Base-by-base conservation (phyloP, 805 yeast species). In the Yarrowia deformans region DNA sequence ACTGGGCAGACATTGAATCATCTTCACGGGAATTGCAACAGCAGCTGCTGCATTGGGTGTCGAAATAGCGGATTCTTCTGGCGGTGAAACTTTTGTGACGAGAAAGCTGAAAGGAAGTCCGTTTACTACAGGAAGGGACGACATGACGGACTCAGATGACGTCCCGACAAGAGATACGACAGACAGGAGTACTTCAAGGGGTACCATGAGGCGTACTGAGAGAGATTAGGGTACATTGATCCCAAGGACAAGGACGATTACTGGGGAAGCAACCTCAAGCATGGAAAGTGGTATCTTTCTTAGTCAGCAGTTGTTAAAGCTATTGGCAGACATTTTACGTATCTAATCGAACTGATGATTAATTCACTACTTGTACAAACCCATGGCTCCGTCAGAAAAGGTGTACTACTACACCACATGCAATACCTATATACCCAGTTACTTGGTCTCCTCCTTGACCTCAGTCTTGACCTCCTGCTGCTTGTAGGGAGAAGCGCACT, bases 401-500 rank as follows among this genome's bases (percentile, higher is more conserved):
- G 45, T n/a, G 45, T 39, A 39, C 39, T 10, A 35, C 16, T 16
- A 43, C 50, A 19, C 50, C 50, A 23, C 37, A 52, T 54, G 60
- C 60, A 54, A 54, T 54, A 50, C 60, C 45, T 54, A 35, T 54
- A 54, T 37, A 37, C 29, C 58, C 29, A 23, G 29, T 23, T 54
- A n/a, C 35, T 54, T 39, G 3, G 9, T 18, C 45, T 37, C 60
- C 60, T 39, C 13, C 35, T 37, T 37, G n/a, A 37, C 45, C 45
- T 54, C 45, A 2, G 19, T 1, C 39, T 32, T 16, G 23, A 50
- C 55, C 43, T 54, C 43, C 29, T 23, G 29, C 60, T 54, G 60
- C 18, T 48, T 63, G 29, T 63, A 90, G 13, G 97, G 97, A 77
- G 91, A 93, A 2, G 99, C 99, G 79, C 97, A 91, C 78, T 95